phyloP scores from a whole-genome alignment of 2,329 filamentous ascomycete genomes.

The Sarocladium oryzae region DNA sequence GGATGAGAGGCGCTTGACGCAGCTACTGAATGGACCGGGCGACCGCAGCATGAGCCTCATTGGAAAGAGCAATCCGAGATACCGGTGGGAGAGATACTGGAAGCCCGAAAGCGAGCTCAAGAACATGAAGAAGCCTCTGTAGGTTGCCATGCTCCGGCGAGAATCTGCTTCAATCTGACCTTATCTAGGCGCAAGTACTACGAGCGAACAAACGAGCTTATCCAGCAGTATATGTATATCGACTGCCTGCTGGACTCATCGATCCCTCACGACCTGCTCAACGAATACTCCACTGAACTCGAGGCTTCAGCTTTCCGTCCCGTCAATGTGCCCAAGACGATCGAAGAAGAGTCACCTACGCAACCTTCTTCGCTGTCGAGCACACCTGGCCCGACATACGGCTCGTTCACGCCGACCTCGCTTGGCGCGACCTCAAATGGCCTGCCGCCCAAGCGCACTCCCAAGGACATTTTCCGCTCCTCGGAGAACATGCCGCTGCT shows the following conservation, averaged over 20 bases:
- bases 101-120: conserved; percentile 71
- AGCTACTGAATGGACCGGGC: conserved; percentile 59
- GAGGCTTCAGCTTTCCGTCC: conserved; percentile 47
- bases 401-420: conserved; percentile 10
- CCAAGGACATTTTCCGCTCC: conserved; percentile 76
- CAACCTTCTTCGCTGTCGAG: conserved; percentile 20
- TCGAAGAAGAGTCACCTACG: conserved; percentile 58
- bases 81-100: conserved; percentile 83
- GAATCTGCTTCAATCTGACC: neutral
- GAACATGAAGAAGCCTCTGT: conserved; percentile 65
- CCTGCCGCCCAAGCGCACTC: conserved; percentile 66
- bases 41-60: conserved; percentile 82
- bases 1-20: conserved; percentile 53
- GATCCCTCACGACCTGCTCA: conserved; percentile 83
- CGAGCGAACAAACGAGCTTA: conserved; percentile 77
- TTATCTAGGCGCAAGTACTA: conserved; percentile 67
- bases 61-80: conserved; percentile 79
- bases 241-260: conserved; percentile 86
- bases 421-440: conserved; percentile 14
- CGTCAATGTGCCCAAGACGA: conserved; percentile 63
- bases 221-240: conserved; percentile 91
- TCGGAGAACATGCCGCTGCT: conserved; percentile 65
- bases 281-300: conserved; percentile 69
- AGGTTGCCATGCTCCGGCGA: conserved; percentile 16
- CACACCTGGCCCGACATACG: conserved; percentile 21